A percentile compares a stretch with the other conserved stretches of the same genome.
Evolutionary conservation across 2,329 filamentous ascomycete genomes (phyloP).

Genomic region (Alternaria angustiovoidea): DNA sequence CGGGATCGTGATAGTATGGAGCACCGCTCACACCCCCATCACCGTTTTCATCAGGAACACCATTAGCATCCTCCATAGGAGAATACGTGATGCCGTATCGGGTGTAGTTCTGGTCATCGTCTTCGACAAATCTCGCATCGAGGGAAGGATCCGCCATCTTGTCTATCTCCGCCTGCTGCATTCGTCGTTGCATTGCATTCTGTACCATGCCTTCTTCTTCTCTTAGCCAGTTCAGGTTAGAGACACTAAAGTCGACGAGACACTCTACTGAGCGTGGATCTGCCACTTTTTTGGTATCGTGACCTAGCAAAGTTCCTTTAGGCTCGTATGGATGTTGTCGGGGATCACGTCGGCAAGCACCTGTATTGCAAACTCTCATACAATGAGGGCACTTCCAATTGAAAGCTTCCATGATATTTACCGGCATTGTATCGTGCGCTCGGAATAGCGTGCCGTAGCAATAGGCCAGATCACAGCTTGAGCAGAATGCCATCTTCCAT

Average conservation of each 20-base stretch:
- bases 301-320: slow-evolving; percentile 85
- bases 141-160: slow-evolving; percentile 58
- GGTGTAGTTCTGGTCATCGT: slow-evolving; percentile 50
- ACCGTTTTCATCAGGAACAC: slow-evolving; percentile 36
- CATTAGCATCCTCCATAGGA: slow-evolving; percentile 39
- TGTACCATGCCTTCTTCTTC: slow-evolving; percentile 57
- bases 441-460: slow-evolving; percentile 94
- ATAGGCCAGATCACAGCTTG: slow-evolving; percentile 77
- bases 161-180: slow-evolving; percentile 62
- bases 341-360: slow-evolving; percentile 72
- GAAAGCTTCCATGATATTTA: slow-evolving; percentile 79
- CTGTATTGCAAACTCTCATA: slow-evolving; percentile 85
- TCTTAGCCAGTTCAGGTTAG: slow-evolving; percentile 85
- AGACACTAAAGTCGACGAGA: slow-evolving; percentile 87
- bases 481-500: slow-evolving; percentile 87
- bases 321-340: slow-evolving; percentile 83
- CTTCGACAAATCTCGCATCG: slow-evolving; percentile 53
- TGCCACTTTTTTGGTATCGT: slow-evolving; percentile 88
- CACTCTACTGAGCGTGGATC: slow-evolving; percentile 91
- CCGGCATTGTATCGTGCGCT: slow-evolving; percentile 89
- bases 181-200: slow-evolving; percentile 58
- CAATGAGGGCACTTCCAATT: slow-evolving; percentile 92
- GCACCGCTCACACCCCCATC: slow-evolving; percentile 23
- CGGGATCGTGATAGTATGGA: slow-evolving; percentile 36
- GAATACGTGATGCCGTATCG: slow-evolving; percentile 56